Evolutionary conservation across 139 green algal species (phyloP), one percentile per base, ranked within the genome.

Genomic region (Edaphochlamys debaryana): DNA sequence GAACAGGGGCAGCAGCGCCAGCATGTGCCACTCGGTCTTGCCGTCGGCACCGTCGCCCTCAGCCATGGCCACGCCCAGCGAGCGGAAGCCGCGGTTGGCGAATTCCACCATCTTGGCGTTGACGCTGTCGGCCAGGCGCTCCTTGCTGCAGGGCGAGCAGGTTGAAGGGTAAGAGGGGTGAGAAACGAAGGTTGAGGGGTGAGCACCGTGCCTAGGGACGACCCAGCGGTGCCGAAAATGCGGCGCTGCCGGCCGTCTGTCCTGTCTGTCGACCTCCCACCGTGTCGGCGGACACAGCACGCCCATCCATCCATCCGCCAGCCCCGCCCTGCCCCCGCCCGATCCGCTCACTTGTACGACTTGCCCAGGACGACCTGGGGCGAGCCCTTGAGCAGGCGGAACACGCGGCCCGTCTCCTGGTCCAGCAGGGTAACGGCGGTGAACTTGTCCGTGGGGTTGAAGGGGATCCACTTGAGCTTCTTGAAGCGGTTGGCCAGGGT

Each of bases 401-500:
- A 89, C 23, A 85, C 80, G 52, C 86, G 40, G 58, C 92, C 91
- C 15, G 82, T 92, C 8, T 78, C 58, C 36, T 85, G 77, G 40
- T 94, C 87, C 48, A 81, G 68, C 32, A 96, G 63, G 36, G 88
- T 87, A 22, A 88, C 93, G 32, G 91, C 87, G 20, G 94, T 97
- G 86, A 93, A 92, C 91, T 98, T 98, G 87, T 96, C 94, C 11
- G 85, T 90, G 48, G 95, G 94, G 90, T 98, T 97, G 92, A 98
- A 98, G 74, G 94, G 94, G 38, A 96, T 77, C 82, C 91, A 98
- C 86, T 95, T 95, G 58, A 84, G 75, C 67, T 67, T 67, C 84
- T 91, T 91, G 89, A 90, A 92, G 38, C 34, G 42, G 27, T 71
- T 64, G 25, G 76, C 84, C 42, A 90, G 77, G 0, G 68, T 56